Evolutionary conservation across 805 yeast genomes (phyloP).

Genomic region (Wickerhamiella vanderwaltii): DNA sequence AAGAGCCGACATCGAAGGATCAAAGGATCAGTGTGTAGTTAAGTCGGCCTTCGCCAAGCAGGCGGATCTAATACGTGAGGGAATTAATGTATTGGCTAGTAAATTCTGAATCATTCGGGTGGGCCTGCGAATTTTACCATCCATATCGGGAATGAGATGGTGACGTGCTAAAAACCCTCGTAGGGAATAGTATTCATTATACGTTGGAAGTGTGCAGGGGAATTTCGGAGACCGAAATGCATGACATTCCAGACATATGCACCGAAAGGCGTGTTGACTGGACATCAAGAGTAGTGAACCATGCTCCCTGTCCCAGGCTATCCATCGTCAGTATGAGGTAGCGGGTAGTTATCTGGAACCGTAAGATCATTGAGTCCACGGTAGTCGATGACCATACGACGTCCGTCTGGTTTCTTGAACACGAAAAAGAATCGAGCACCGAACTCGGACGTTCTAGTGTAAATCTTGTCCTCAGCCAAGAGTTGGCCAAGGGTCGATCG

Average conservation of each 20-base stretch:
- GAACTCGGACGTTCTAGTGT: not conserved
- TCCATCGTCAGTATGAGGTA: constrained; percentile 3
- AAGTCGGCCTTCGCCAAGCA: too few species aligned
- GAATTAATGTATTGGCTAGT: too few species aligned
- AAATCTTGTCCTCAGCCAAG: not conserved
- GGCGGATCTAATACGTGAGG: too few species aligned
- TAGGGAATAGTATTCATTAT: not conserved
- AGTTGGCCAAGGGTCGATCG: not conserved
- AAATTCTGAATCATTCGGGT: too few species aligned
- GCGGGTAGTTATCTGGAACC: not conserved
- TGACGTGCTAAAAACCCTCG: too few species aligned
- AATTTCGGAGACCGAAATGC: constrained; percentile 2
- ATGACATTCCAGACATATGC: not conserved
- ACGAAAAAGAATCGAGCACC: not conserved
- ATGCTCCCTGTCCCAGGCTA: not conserved
- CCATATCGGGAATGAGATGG: too few species aligned
- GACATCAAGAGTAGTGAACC: not conserved
- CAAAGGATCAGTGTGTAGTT: too few species aligned
- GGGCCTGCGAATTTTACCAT: too few species aligned
- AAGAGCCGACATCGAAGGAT: constrained; percentile 40
- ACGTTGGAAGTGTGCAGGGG: constrained; percentile 1
- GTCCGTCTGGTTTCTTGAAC: not conserved
- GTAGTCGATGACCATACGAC: constrained; percentile 1
- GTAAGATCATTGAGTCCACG: not conserved
- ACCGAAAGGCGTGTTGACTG: not conserved